phyloP scores from a whole-genome alignment of 441 rosid genomes.

The Brassica hybrid region DNA sequence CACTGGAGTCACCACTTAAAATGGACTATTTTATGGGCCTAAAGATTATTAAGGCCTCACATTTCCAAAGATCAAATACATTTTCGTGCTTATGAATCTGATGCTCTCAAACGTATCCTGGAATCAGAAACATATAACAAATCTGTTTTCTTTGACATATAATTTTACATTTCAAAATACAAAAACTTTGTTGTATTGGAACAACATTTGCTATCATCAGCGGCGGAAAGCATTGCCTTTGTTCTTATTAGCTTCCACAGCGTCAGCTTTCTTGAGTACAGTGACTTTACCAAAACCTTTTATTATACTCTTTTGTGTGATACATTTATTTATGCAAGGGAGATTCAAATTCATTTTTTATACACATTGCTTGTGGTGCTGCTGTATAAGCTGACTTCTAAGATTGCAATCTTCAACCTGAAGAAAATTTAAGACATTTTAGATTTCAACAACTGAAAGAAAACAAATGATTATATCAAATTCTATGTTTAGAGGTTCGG shows the following conservation, averaged over 20 bases:
- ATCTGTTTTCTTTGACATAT: constrained; percentile 11
- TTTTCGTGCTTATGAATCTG: no score
- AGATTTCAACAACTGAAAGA: background rate
- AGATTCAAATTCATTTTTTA: background rate
- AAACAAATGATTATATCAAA: background rate
- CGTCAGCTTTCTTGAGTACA: no score
- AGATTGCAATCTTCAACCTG: constrained; percentile 71
- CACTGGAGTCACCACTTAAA: constrained; percentile 31
- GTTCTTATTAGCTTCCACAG: no score
- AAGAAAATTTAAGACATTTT: background rate
- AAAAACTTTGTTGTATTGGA: no score
- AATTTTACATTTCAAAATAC: no score
- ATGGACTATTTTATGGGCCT: constrained; percentile 31
- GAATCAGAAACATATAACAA: background rate
- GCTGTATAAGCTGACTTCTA: constrained; percentile 57
- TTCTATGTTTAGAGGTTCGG: constrained; percentile 10
- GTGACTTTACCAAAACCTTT: background rate
- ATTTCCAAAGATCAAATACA: background rate
- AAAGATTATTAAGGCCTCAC: background rate
- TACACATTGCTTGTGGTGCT: constrained; percentile 25
- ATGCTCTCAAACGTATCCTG: no score
- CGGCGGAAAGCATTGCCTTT: no score
- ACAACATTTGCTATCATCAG: no score
- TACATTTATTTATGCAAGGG: background rate
- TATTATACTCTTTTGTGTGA: background rate